phyloP scores from a whole-genome alignment of 2,329 filamentous ascomycete species.

The Claviceps quebecensis region DNA sequence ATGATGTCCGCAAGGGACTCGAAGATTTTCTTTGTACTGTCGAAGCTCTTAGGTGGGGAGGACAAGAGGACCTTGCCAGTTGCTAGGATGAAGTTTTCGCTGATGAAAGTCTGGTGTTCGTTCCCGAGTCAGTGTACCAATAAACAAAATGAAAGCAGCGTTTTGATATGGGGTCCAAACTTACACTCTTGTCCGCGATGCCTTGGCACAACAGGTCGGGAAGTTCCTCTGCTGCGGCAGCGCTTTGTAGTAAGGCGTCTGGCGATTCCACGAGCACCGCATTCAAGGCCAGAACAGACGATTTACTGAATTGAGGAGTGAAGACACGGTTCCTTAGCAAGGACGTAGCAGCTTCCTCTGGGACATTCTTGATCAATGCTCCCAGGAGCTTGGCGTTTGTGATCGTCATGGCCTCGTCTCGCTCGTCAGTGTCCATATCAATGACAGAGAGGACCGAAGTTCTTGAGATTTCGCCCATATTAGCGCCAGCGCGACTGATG shows the following conservation, averaged over 20 bases:
- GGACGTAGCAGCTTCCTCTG: slow-evolving; percentile 49
- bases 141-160: no score
- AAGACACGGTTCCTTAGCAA: slow-evolving; percentile 62
- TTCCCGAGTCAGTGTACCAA: slow-evolving; percentile 1
- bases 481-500: slow-evolving; percentile 81
- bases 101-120: slow-evolving; percentile 53
- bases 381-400: slow-evolving; percentile 85
- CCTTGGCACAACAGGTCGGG: slow-evolving; percentile 67
- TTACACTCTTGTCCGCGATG: slow-evolving; percentile 61
- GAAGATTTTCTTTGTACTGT: slow-evolving; percentile 66
- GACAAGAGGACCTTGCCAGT: slow-evolving; percentile 80
- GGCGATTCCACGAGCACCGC: slow-evolving; percentile 74
- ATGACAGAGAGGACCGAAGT: slow-evolving; percentile 78
- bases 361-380: slow-evolving; percentile 75
- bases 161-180: slow-evolving; percentile 12
- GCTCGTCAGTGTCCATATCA: slow-evolving; percentile 66
- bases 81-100: slow-evolving; percentile 78
- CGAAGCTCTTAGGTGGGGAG: slow-evolving; percentile 54
- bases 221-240: slow-evolving; percentile 54
- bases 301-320: slow-evolving; percentile 57
- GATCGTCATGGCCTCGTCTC: slow-evolving; percentile 65
- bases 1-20: slow-evolving; percentile 63
- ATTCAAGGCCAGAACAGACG: slow-evolving; percentile 78
- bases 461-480: slow-evolving; percentile 87
- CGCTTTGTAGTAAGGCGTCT: slow-evolving; percentile 48